Conservation (phyloP, 441 rosid genomes). For the Mallotus repandus region DNA sequence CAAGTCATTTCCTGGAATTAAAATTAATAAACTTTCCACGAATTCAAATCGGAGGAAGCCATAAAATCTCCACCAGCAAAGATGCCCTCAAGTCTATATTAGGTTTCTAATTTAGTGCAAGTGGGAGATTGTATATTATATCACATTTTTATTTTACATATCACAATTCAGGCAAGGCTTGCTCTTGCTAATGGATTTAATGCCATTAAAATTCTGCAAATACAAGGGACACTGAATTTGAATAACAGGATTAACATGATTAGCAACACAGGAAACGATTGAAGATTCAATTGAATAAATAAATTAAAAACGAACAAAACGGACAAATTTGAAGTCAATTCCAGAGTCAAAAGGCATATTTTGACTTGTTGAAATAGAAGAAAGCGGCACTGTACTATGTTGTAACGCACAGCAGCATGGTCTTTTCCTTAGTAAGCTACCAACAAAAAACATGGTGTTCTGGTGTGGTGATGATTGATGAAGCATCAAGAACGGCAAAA, state of each 20-base stretch:
- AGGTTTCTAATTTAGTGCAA: neutral
- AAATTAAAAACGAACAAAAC: neutral
- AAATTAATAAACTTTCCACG: neutral
- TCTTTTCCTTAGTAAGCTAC: too few species aligned
- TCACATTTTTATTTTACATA: too few species aligned
- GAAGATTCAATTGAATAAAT: too few species aligned
- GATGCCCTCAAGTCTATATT: neutral
- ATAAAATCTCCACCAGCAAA: neutral
- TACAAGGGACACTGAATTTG: neutral
- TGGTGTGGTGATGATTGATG: neutral
- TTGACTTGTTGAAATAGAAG: neutral
- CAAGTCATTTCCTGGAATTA: neutral
- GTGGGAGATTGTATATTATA: too few species aligned
- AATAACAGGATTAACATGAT: neutral
- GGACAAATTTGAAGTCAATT: conserved; percentile 8
- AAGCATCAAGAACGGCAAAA: conserved; percentile 3
- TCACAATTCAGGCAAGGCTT: too few species aligned
- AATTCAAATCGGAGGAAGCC: neutral
- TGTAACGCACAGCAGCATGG: neutral
- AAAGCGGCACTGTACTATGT: neutral
- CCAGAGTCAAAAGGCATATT: neutral
- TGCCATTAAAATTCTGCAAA: neutral
- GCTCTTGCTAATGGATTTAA: too few species aligned
- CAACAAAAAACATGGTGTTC: too few species aligned
- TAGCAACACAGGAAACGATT: neutral